Base-by-base conservation (phyloP, 2,329 filamentous ascomycete species). In the Stachybotrys chlorohalonatus region DNA sequence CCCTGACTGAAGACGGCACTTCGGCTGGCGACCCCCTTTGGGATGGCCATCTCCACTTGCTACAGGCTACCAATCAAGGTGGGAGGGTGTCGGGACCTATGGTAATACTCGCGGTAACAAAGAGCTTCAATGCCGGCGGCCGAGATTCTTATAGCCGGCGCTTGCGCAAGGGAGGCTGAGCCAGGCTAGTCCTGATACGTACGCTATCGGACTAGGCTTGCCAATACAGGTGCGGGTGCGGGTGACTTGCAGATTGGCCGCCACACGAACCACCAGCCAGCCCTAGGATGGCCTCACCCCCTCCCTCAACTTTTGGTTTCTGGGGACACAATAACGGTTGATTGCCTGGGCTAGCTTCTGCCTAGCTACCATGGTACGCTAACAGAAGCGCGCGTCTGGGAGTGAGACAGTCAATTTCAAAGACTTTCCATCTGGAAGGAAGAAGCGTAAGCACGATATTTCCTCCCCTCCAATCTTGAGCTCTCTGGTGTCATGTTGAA, bases 91-190 rank as follows among this genome's bases (percentile, higher is more conserved):
- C 24, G 24, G 24, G 24, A 24, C 24, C 24, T 24, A 24, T 24
- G 24, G 24, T 24, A 24, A 24, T 24, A 24, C 24, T 24, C 24
- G 24, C 24, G 24, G 24, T 24, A 24, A 24, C 24, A 24, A 24
- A 24, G 24, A 24, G 24, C 24, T 24, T 24, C 24, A 24, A 24
- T 24, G 52, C 60, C 66, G 64, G 65, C 65, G 65, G 64, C 67
- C 66, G 62, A 65, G 56, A 56, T 56, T 53, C 57, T 64, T 65
- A 63, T 57, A 61, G 61, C 63, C 63, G 65, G 66, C 54, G 60
- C 63, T 64, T 63, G 56, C 52, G 53, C 58, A 60, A 42, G 36
- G 36, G 13, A 42, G 36, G 36, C 36, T 42, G 36, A 42, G 36
- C 13, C 13, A 24, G 5, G 36, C 13, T 42, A 13, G 9, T 13